These are phyloP conservation scores for Persicaria tinctoria DNA, from an alignment of 148 eudicot species.

Conservation along the genomic window DNA sequence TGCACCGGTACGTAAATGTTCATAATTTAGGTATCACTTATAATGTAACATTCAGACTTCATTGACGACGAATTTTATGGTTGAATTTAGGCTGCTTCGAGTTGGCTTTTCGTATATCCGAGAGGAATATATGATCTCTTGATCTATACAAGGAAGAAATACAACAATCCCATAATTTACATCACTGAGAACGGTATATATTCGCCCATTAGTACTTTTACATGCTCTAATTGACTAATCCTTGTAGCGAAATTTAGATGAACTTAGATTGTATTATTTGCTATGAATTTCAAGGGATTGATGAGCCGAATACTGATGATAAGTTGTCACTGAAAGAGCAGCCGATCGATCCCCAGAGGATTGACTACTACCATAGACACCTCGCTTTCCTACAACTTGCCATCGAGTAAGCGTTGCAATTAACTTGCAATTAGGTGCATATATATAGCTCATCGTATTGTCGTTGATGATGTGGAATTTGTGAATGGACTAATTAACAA, in stretches of 20 bases:
- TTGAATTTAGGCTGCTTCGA: constrained; percentile 11
- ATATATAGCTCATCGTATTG: too few species aligned
- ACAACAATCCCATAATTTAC: constrained; percentile 37
- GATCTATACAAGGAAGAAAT: constrained; percentile 23
- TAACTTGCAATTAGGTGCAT: too few species aligned
- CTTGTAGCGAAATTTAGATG: background rate
- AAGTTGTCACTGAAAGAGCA: constrained; percentile 29
- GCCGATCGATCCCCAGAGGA: constrained; percentile 27
- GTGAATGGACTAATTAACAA: background rate
- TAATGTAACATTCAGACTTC: too few species aligned
- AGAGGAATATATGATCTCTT: constrained; percentile 35
- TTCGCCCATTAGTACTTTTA: background rate
- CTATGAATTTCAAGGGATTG: constrained; percentile 26
- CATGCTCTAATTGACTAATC: background rate
- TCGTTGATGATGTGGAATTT: background rate
- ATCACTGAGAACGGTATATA: constrained; percentile 52
- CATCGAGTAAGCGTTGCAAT: constrained; percentile 28
- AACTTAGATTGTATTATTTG: background rate
- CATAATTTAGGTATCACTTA: background rate
- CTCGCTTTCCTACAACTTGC: constrained; percentile 29
- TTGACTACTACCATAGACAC: constrained; percentile 40
- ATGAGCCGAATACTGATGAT: constrained; percentile 21
- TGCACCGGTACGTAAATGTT: constrained; percentile 15
- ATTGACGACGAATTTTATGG: background rate
- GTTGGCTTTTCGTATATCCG: constrained; percentile 19